phyloP scores from a whole-genome alignment of 108 stramenopile genomes.

The Schizochytrium sp. region DNA sequence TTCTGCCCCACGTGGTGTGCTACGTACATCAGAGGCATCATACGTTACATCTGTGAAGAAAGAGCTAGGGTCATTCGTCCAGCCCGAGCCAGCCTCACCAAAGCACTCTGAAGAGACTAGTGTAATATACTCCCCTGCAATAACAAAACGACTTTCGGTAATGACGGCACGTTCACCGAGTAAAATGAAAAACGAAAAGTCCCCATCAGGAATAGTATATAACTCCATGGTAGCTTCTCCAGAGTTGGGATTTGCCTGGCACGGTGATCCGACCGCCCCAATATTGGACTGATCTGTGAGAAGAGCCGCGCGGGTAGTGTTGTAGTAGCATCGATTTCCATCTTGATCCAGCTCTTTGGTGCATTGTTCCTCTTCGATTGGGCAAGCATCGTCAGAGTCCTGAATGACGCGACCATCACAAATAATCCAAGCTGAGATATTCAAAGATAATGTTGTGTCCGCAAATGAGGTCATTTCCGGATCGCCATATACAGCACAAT shows the following conservation, averaged over 20 bases:
- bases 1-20: neutral
- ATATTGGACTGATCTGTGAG: slow-evolving; percentile 6
- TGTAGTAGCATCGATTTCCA: slow-evolving; percentile 6
- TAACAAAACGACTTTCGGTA: neutral
- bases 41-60: neutral
- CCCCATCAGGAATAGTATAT: neutral
- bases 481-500: slow-evolving; percentile 6
- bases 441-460: neutral
- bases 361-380: neutral
- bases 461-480: neutral
- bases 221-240: slow-evolving; percentile 35
- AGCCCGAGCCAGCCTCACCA: neutral
- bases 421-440: neutral
- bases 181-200: neutral
- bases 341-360: neutral
- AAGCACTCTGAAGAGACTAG: slow-evolving; percentile 34
- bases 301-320: slow-evolving; percentile 2
- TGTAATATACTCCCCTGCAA: neutral
- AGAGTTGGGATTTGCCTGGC: neutral
- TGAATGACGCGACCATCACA: neutral
- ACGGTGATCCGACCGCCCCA: slow-evolving; percentile 24
- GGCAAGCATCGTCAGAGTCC: neutral
- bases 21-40: neutral
- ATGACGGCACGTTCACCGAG: slow-evolving; percentile 55
- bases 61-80: neutral